These are phyloP conservation scores for Triticum monococcum DNA, from an alignment of 176 grass and related monocot species.

Conservation along the genomic window DNA sequence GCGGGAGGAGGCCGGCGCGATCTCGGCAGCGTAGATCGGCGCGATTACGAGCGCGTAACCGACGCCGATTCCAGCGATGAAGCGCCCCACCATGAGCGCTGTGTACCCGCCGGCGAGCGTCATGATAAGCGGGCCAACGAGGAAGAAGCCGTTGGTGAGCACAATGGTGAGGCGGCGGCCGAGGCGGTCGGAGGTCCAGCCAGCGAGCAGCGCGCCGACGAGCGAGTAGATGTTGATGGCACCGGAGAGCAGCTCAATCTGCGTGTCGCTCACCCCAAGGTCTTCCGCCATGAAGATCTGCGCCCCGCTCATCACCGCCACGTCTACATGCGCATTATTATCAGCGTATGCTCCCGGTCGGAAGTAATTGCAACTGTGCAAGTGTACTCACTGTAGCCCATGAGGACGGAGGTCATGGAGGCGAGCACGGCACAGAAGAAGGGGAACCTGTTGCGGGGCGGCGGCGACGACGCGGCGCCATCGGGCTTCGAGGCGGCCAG, in stretches of 20 bases:
- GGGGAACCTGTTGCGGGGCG: conserved; percentile 48
- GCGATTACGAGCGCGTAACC: conserved; percentile 74
- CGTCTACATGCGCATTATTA: conserved; percentile 32
- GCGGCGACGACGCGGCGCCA: background rate
- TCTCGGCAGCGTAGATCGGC: conserved; percentile 67
- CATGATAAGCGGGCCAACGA: conserved; percentile 61
- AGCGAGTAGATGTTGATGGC: conserved; percentile 74
- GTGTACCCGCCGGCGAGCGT: conserved; percentile 36
- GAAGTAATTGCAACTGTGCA: background rate
- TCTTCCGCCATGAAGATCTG: conserved; percentile 77
- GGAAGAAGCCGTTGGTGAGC: conserved; percentile 61
- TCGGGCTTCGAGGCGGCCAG: conserved; percentile 28
- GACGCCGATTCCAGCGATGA: conserved; percentile 58
- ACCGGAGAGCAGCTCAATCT: conserved; percentile 75
- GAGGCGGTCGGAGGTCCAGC: conserved; percentile 69
- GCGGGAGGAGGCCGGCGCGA: conserved; percentile 60
- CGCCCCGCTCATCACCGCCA: conserved; percentile 72
- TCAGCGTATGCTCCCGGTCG: background rate
- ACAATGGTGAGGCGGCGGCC: conserved; percentile 64
- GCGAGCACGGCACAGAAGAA: conserved; percentile 74
- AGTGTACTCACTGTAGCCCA: conserved; percentile 60
- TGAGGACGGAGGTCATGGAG: conserved; percentile 82
- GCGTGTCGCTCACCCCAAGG: conserved; percentile 57
- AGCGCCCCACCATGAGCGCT: conserved; percentile 50
- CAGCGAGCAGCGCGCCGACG: conserved; percentile 65